Base-by-base conservation (phyloP, 805 yeast genomes). In the Hanseniaspora occidentalis region DNA sequence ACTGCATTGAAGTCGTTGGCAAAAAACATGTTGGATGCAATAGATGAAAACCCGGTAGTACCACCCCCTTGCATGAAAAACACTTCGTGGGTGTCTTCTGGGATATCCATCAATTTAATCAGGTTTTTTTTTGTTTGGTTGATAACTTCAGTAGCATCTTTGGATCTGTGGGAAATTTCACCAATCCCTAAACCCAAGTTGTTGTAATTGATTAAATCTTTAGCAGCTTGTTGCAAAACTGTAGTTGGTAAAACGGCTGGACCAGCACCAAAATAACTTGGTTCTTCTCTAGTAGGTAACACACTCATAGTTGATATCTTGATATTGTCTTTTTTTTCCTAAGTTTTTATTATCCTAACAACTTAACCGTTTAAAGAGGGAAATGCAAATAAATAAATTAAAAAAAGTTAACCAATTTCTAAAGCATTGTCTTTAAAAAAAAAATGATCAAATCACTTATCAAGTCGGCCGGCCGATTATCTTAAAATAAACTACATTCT, bases 11-110 rank as follows among this genome's bases (percentile, higher is more conserved):
- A 75, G 17, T 80, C 68, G 20, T n/a, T n/a, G n/a, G n/a, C n/a
- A n/a, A 95, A 94, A 45, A 81, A 58, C 61, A 92, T 58, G 58
- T 88, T 89, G 51, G 88, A 76, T 9, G 84, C 85, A 37, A 84
- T 70, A 4, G 95, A 77, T 3, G 97, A 83, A 51, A 92, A 92
- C 5, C 96, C 97, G 23, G 86, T 81, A 39, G 97, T 89, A 45
- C 97, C 98, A 47, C 99, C 98, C 48, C 98, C 97, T 66, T 92
- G 99, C 64, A 89, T 62, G 65, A 89, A 92, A 58, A 92, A 79
- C 2, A 89, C 89, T 60, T 86, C 96, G 58, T 92, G 94, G 24
- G 94, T 80, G 45, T 84, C 94, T 17, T 21, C 35, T 24, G 97
- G 97, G 38, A 92, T 75, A 43, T 67, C 55, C 57, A 86, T 62